A percentile compares a stretch with the other conserved stretches of the same genome.
These are phyloP conservation scores for Boletus albobrunnescens DNA, from an alignment of 1,284 basidiomycete species.

Conservation along the genomic window DNA sequence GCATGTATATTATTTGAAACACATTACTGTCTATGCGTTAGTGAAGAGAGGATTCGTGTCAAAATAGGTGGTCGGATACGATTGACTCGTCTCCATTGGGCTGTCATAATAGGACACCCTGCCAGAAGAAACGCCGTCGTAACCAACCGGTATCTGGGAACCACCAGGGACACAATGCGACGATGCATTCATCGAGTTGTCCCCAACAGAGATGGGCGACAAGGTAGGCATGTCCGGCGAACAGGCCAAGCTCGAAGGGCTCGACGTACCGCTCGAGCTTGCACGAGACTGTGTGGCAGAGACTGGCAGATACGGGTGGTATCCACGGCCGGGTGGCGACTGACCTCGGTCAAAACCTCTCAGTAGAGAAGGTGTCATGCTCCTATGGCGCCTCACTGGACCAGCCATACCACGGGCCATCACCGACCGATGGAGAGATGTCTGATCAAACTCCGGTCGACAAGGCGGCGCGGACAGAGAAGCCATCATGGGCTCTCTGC, in stretches of 20 bases:
- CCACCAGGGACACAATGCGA: conserved; percentile 23
- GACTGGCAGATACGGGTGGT: conserved; percentile 27
- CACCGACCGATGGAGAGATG: conserved; percentile 22
- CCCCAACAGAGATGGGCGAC: conserved; percentile 21
- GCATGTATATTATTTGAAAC: conserved; percentile 21
- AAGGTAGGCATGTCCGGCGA: conserved; percentile 29
- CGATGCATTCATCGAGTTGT: conserved; percentile 11
- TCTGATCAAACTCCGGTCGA: conserved; percentile 56
- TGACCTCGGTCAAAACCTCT: conserved; percentile 35
- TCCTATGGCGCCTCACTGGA: conserved; percentile 63
- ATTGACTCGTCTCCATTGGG: conserved; percentile 23
- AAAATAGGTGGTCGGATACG: conserved; percentile 23
- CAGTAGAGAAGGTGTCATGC: conserved; percentile 65
- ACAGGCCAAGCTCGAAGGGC: conserved; percentile 28
- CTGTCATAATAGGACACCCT: conserved; percentile 30
- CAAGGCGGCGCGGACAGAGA: conserved; percentile 66
- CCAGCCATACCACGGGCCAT: conserved; percentile 39
- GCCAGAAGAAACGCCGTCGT: conserved; percentile 25
- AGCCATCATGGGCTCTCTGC: conserved; percentile 37
- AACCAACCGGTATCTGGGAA: conserved; percentile 22
- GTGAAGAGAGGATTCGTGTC: conserved; percentile 28
- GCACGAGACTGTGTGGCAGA: conserved; percentile 27
- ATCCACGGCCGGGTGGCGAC: conserved; percentile 27
- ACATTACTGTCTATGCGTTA: conserved; percentile 20
- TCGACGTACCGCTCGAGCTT: conserved; percentile 28